Conservation (phyloP, 2,329 filamentous ascomycete species). For the Chaetomiaceae sp. region DNA sequence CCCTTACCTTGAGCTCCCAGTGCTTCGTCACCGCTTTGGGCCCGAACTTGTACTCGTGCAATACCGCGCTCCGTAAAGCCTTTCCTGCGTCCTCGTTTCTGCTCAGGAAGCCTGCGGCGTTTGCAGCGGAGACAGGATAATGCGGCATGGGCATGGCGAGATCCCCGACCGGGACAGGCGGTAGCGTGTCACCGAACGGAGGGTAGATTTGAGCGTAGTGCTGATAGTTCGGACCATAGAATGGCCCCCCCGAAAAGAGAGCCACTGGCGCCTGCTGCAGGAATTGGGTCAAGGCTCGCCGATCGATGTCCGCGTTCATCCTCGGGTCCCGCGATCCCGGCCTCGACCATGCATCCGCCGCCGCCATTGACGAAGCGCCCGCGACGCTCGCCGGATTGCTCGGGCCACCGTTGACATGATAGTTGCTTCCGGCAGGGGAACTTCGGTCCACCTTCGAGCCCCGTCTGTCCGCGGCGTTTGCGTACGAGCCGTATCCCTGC, state of each 20-base stretch:
- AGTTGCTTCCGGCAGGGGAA: constrained; percentile 31
- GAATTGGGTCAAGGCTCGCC: constrained; percentile 32
- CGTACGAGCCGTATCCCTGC: constrained; percentile 29
- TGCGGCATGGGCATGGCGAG: constrained; percentile 28
- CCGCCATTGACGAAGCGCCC: constrained; percentile 26
- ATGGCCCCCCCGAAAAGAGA: constrained; percentile 26
- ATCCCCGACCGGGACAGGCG: constrained; percentile 31
- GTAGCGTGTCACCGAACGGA: constrained; percentile 26
- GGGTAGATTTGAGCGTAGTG: constrained; percentile 34
- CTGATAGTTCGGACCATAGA: constrained; percentile 32
- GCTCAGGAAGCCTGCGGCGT: constrained; percentile 27
- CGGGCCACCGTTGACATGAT: constrained; percentile 24
- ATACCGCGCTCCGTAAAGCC: constrained; percentile 32
- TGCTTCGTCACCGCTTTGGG: constrained; percentile 60
- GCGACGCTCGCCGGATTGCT: constrained; percentile 29
- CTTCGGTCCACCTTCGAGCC: constrained; percentile 34
- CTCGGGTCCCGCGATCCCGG: constrained; percentile 31
- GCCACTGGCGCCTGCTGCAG: constrained; percentile 27
- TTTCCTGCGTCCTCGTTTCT: constrained; percentile 47
- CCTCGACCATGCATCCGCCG: constrained; percentile 35
- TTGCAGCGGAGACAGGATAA: constrained; percentile 17
- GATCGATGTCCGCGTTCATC: constrained; percentile 23
- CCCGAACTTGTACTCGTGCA: constrained; percentile 75
- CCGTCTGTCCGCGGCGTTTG: constrained; percentile 32
- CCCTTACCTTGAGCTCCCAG: constrained; percentile 67